Evolutionary conservation across 2,329 filamentous ascomycete genomes (phyloP).

Genomic region (Aspergillus vadensis): DNA sequence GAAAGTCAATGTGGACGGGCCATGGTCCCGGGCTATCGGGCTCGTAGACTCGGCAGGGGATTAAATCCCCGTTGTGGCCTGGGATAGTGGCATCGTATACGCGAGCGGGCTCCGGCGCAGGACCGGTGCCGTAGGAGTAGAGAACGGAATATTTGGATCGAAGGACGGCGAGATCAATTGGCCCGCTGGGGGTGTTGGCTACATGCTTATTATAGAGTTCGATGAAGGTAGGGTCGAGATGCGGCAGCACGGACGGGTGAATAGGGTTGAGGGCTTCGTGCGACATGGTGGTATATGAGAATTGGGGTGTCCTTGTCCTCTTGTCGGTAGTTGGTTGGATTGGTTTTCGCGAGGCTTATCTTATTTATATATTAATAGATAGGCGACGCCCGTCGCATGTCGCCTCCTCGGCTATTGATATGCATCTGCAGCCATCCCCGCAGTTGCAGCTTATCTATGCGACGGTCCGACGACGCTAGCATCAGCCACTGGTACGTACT

Average conservation of each 20-base stretch:
- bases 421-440: conserved; percentile 15
- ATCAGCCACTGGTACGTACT: not conserved
- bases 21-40: conserved; percentile 45
- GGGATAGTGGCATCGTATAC: conserved; percentile 44
- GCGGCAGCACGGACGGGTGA: conserved; percentile 50
- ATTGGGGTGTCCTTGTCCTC: not conserved
- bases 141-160: conserved; percentile 48
- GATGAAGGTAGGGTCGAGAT: conserved; percentile 51
- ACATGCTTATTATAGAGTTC: conserved; percentile 53
- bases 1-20: conserved; percentile 54
- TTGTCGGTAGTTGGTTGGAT: not conserved
- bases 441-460: conserved; percentile 28
- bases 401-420: not conserved
- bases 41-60: conserved; percentile 49
- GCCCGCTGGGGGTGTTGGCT: conserved; percentile 43
- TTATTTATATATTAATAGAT: not conserved
- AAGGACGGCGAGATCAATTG: conserved; percentile 44
- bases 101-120: conserved; percentile 45
- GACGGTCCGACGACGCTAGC: conserved; percentile 18
- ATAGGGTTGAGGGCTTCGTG: conserved; percentile 54
- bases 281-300: not conserved
- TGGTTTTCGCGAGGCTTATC: not conserved
- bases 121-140: conserved; percentile 50
- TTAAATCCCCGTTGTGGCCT: conserved; percentile 35
- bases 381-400: not conserved